Evolutionary conservation across 2,329 filamentous ascomycete genomes (phyloP).

Genomic region (Sphaerulina populicola): DNA sequence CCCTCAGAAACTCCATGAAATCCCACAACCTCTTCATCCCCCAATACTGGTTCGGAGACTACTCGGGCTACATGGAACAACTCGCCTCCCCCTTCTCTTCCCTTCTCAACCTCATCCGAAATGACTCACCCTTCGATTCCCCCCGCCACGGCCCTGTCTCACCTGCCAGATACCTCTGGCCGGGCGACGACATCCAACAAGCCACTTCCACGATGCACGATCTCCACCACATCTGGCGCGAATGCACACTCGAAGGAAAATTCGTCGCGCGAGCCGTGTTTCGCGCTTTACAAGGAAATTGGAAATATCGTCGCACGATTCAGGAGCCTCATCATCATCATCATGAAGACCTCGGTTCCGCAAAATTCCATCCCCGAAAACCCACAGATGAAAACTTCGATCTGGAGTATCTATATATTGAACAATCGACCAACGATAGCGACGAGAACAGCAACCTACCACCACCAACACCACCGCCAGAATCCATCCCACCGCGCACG

Average conservation of each 20-base stretch:
- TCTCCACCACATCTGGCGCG: conserved; percentile 34
- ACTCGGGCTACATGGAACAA: conserved; percentile 65
- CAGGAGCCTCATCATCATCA: conserved; percentile 12
- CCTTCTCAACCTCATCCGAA: conserved; percentile 47
- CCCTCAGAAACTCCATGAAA: conserved; percentile 42
- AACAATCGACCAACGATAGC: conserved; percentile 1
- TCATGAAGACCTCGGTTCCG: too few relatives aligned
- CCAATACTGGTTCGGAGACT: conserved; percentile 81
- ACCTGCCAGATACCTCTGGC: conserved; percentile 30
- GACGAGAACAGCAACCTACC: conserved; percentile 20
- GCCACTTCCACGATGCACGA: conserved; percentile 41
- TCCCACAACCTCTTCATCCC: conserved; percentile 43
- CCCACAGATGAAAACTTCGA: conserved; percentile 27
- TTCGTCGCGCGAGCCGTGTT: conserved; percentile 28
- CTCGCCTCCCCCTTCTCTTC: conserved; percentile 41
- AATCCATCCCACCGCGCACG: too few relatives aligned
- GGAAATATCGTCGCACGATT: conserved; percentile 27
- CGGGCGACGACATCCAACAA: conserved; percentile 32
- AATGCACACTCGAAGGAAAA: conserved; percentile 20
- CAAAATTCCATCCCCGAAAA: conserved; percentile 25
- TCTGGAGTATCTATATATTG: conserved; percentile 30
- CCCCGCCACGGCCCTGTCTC: conserved; percentile 44
- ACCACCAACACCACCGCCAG: conserved; percentile 16
- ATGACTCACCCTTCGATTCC: conserved; percentile 33
- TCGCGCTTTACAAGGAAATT: conserved; percentile 30